A percentile compares a stretch with the other conserved stretches of the same genome.
phyloP scores from a whole-genome alignment of 1,284 basidiomycete species.

The Trichosporon sp. region DNA sequence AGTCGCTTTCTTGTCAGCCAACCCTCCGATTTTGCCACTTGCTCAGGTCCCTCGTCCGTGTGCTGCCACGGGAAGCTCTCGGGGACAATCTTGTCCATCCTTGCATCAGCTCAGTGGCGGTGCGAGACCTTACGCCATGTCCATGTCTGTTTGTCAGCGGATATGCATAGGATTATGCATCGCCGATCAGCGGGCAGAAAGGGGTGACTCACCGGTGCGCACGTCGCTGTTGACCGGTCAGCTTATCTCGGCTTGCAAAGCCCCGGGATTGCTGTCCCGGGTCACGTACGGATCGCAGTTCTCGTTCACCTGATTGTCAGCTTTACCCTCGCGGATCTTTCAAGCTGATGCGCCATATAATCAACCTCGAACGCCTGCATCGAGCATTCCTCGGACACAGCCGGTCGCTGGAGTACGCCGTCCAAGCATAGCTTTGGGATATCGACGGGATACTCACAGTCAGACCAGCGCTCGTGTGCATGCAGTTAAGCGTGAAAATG shows the following conservation, averaged over 20 bases:
- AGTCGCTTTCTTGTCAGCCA: conserved; percentile 42
- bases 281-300: conserved; percentile 39
- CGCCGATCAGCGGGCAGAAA: not conserved
- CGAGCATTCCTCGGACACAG: not conserved
- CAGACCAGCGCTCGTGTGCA: conserved; percentile 84
- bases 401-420: no score
- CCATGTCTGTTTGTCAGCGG: conserved; percentile 47
- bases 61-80: conserved; percentile 81
- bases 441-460: conserved; percentile 59
- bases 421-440: no score
- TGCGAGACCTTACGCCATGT: conserved; percentile 41
- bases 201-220: conserved; percentile 9
- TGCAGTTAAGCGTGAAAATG: conserved; percentile 55
- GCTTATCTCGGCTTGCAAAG: not conserved
- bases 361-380: no score
- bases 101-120: not conserved
- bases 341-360: no score
- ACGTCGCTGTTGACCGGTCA: not conserved
- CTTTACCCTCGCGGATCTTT: no score
- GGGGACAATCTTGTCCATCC: conserved; percentile 75
- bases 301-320: conserved; percentile 37
- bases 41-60: conserved; percentile 87
- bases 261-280: not conserved
- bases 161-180: no score
- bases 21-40: conserved; percentile 32